phyloP scores from a whole-genome alignment of 2,329 filamentous ascomycete species.

The Penicillium sp. region DNA sequence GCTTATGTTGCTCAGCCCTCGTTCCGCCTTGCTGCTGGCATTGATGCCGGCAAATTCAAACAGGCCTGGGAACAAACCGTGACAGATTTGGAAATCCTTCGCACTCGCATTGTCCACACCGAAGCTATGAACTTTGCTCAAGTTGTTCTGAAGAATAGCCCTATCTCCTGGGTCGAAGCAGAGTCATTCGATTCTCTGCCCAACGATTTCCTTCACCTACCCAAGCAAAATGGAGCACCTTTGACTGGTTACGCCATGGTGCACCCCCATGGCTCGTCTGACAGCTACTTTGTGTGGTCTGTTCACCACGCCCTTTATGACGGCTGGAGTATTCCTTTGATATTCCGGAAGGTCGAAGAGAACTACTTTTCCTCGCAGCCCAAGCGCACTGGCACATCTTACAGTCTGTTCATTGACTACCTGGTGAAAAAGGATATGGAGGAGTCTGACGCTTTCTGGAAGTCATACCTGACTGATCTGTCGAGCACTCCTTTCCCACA shows the following conservation, averaged over 20 bases:
- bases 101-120: constrained; percentile 48
- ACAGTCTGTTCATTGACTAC: constrained; percentile 34
- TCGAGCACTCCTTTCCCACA: constrained; percentile 31
- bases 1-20: constrained; percentile 50
- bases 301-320: constrained; percentile 55
- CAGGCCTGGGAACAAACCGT: constrained; percentile 48
- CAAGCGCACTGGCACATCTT: constrained; percentile 18
- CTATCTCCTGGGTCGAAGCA: constrained; percentile 36
- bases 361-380: constrained; percentile 27
- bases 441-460: constrained; percentile 35
- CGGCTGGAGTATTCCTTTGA: constrained; percentile 44
- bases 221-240: constrained; percentile 34
- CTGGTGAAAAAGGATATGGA: constrained; percentile 26
- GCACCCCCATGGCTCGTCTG: constrained; percentile 19
- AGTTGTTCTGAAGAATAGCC: constrained; percentile 37
- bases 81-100: constrained; percentile 47
- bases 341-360: constrained; percentile 38
- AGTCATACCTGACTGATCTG: constrained; percentile 26
- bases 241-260: constrained; percentile 39
- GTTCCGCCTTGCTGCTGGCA: constrained; percentile 36
- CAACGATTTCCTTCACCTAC: constrained; percentile 24
- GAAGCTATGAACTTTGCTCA: constrained; percentile 39
- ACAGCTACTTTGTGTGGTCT: constrained; percentile 47
- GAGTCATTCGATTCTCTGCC: constrained; percentile 28
- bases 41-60: constrained; percentile 46